Evolutionary conservation across 2,329 filamentous ascomycete genomes (phyloP), one percentile per base, ranked within the genome.

Genomic region (Septoria linicola): DNA sequence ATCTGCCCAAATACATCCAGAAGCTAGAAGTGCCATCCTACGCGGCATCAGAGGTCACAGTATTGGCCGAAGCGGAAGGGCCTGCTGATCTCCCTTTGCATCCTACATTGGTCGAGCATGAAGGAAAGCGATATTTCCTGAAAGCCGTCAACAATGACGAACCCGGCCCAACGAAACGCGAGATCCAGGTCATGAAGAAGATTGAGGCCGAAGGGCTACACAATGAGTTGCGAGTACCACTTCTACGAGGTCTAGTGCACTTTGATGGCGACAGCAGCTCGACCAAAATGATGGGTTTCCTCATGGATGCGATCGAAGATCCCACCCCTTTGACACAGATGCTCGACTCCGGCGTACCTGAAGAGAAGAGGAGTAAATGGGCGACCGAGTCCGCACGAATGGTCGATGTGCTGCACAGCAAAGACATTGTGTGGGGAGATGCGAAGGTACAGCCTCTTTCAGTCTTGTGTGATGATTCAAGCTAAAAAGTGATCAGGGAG

Each of bases 371-470:
- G 7, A 59, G 60, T 30, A 43, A 56, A 21, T 69, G 67, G 67
- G 64, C 66, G 1, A 49, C 51, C 5, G 65, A 68, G 27, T 57
- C 61, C 1, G 55, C 59, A 13, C 54, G 61, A 17, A 64, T 65
- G 54, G 59, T 61, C 1, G 56, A 61, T 32, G 1, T 61, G n/a
- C 62, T 72, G 16, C 70, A 72, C 51, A 59, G 64, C 23, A 49
- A 66, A 27, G 55, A 58, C 11, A 65, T 72, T 17, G 54, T 70
- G 2, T 72, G 69, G 69, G 70, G 70, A 11, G 70, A 72, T 43
- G 69, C 66, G 1, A 71, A 57, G 44, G 35, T 36, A 36, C 16
- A n/a, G 17, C 13, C 8, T 17, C n/a, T 16, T 8, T 8, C 16
- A n/a, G 14, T n/a, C n/a, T 8, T 8, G 10, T 36, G 10, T 36